phyloP scores from a whole-genome alignment of 345 rosid species.

The Sisymbrium irio region DNA sequence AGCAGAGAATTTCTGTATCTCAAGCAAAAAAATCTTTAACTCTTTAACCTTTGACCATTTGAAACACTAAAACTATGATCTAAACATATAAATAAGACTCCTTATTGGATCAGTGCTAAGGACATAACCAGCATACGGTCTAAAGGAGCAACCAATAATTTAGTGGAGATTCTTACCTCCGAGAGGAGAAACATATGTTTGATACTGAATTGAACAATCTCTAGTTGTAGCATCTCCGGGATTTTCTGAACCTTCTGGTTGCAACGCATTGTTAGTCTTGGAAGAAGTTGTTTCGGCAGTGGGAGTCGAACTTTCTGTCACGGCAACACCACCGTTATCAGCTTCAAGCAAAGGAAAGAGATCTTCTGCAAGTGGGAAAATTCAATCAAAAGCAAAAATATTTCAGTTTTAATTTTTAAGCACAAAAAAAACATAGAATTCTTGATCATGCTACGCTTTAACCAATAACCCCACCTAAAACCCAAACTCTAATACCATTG shows the following conservation, averaged over 20 bases:
- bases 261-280: background rate
- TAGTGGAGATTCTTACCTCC: conserved; percentile 47
- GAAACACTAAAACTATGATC: background rate
- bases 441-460: background rate
- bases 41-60: background rate
- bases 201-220: conserved; percentile 44
- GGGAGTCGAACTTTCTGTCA: conserved; percentile 22
- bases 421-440: background rate
- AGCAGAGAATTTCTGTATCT: background rate
- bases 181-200: conserved; percentile 48
- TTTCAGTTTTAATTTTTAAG: background rate
- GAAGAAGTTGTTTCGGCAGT: background rate
- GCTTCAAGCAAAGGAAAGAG: conserved; percentile 14
- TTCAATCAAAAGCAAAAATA: background rate
- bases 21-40: background rate
- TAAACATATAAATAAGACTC: background rate
- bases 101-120: background rate
- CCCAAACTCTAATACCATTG: background rate
- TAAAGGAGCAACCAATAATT: background rate
- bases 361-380: conserved; percentile 21
- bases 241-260: conserved; percentile 24
- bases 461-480: conserved; percentile 7
- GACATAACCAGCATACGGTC: background rate
- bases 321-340: conserved; percentile 10
- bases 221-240: conserved; percentile 10